Base-by-base conservation (phyloP, 768 basidiomycete genomes). In the Phaffia tasmanica region DNA sequence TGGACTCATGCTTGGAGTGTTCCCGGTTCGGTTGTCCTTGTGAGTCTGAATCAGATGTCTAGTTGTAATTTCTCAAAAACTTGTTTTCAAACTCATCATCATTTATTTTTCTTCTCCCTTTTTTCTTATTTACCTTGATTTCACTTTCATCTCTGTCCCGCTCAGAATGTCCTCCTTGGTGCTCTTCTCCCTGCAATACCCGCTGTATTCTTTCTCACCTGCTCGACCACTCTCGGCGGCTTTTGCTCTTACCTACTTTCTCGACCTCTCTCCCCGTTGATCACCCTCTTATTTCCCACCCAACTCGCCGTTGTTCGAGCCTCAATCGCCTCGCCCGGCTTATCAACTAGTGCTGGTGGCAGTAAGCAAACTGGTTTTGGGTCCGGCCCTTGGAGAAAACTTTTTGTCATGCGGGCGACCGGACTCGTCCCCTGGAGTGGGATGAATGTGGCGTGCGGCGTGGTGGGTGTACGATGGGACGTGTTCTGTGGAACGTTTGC, bases 1-100 rank as follows among this genome's bases (percentile, higher is more conserved):
- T 97, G 91, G 90, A 95, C 92, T 77, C 93, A 97, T 75, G 90
- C 92, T 3, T 97, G 92, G 93, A 92, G 89, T 68, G 83, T 97
- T 66, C 93, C 93, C 11, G 93, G 93, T 8, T 91, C 89, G 71
- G 90, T 94, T 57, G 81, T 94, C 58, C 86, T 92, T 49, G 73
- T 75, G 54, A 69, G 85, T 73, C 50, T 72, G 15, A 70, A 46
- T 64, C 25, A 50, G 42, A 8, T 55, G 65, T 21, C 47, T 57
- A 5, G 23, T 58, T 19, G 30, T 64, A 57, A 29, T 58, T 42
- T 18, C 62, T 62, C 32, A 68, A 64, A 68, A 53, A 74, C 68
- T 54, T 55, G 53, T 53, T 64, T 60, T 60, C 19, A 46, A 57
- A 19, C 62, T 23, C 46, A 57, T 57, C 56, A 14, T n/a, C 51